A percentile compares a stretch with the other conserved stretches of the same genome.
phyloP scores from a whole-genome alignment of 345 rosid species.

The Excoecaria cochinchinensis region DNA sequence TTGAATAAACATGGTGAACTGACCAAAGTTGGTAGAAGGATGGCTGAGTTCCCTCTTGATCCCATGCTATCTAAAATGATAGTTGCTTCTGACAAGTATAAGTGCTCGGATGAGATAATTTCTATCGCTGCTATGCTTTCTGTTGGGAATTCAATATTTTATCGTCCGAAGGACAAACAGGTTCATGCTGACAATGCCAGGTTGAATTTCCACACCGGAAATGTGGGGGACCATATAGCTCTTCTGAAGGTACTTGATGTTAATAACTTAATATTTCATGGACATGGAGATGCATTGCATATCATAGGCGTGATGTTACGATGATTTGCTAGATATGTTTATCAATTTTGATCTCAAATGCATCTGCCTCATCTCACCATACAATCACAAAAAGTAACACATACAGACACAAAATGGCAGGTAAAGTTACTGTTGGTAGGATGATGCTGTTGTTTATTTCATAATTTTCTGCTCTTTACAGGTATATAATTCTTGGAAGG shows the following conservation, averaged over 20 bases:
- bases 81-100: slow-evolving; percentile 83
- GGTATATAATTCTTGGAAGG: slow-evolving; percentile 96
- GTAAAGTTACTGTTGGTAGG: not conserved
- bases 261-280: not conserved
- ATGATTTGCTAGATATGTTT: slow-evolving; percentile 10
- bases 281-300: not conserved
- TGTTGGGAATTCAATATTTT: slow-evolving; percentile 87
- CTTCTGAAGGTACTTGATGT: slow-evolving; percentile 63
- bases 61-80: slow-evolving; percentile 93
- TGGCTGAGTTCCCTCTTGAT: slow-evolving; percentile 97
- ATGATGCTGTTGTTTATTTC: not conserved
- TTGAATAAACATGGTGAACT: slow-evolving; percentile 88
- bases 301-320: not conserved
- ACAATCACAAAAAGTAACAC: not conserved
- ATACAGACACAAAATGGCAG: not conserved
- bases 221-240: slow-evolving; percentile 92
- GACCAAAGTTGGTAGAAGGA: slow-evolving; percentile 90
- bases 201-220: slow-evolving; percentile 87
- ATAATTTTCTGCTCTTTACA: slow-evolving; percentile 29
- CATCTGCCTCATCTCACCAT: not conserved
- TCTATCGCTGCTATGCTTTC: slow-evolving; percentile 94
- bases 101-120: slow-evolving; percentile 90
- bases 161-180: slow-evolving; percentile 97
- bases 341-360: not conserved
- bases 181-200: slow-evolving; percentile 97